These are phyloP conservation scores for Debaryomyces sp. DNA, from an alignment of 1,139 yeast species.

Conservation along the genomic window DNA sequence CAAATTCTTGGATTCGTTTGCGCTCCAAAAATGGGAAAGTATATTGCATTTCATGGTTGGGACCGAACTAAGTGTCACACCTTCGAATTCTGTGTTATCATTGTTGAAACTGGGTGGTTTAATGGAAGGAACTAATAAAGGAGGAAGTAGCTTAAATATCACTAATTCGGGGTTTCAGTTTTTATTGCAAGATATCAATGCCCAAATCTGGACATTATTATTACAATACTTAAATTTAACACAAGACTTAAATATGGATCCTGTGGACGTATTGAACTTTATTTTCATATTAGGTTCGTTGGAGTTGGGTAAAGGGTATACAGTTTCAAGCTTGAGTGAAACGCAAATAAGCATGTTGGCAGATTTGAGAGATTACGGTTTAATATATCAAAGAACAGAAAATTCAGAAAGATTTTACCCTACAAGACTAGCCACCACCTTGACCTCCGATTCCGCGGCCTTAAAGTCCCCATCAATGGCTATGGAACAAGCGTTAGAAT, in stretches of 20 bases:
- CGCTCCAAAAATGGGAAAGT: slow-evolving; percentile 89
- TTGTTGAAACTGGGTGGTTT: slow-evolving; percentile 75
- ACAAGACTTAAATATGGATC: slow-evolving; percentile 86
- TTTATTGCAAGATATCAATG: slow-evolving; percentile 84
- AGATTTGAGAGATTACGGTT: slow-evolving; percentile 88
- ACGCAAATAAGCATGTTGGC: slow-evolving; percentile 88
- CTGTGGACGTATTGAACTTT: slow-evolving; percentile 92
- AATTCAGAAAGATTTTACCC: slow-evolving; percentile 77
- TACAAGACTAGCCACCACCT: slow-evolving; percentile 85
- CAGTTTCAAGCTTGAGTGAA: slow-evolving; percentile 67
- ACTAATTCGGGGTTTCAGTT: slow-evolving; percentile 95
- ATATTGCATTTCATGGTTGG: slow-evolving; percentile 98
- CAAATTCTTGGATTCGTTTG: slow-evolving; percentile 74
- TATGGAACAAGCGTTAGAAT: slow-evolving; percentile 58
- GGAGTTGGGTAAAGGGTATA: slow-evolving; percentile 86
- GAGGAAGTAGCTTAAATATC: slow-evolving; percentile 57
- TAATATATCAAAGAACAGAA: slow-evolving; percentile 75
- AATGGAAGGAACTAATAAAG: slow-evolving; percentile 61
- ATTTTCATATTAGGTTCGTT: slow-evolving; percentile 91
- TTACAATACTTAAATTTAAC: slow-evolving; percentile 86
- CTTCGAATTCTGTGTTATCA: slow-evolving; percentile 69
- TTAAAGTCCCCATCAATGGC: slow-evolving; percentile 72
- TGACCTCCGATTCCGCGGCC: slow-evolving; percentile 81
- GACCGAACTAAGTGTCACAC: slow-evolving; percentile 65
- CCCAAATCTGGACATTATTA: slow-evolving; percentile 92